Percentiles rank a stretch among this genome's conserved stretches.
phyloP scores from a whole-genome alignment of 805 yeast genomes.

The Candida nemodendra region DNA sequence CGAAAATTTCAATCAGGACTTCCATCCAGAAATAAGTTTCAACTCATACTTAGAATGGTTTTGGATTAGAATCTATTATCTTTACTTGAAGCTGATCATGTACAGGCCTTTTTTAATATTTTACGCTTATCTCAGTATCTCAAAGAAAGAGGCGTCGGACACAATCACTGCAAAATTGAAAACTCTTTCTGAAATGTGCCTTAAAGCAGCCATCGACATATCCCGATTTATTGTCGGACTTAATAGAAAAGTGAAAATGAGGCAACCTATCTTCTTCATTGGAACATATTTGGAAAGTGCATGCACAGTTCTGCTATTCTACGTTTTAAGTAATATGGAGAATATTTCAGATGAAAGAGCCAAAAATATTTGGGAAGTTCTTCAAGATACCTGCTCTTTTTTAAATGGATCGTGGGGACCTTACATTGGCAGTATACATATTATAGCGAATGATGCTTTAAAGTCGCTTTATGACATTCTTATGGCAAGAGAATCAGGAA shows the following conservation, averaged over 20 bases:
- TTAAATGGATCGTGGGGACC: slow-evolving; percentile 23
- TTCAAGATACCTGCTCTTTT: slow-evolving; percentile 20
- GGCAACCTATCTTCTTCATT: slow-evolving; percentile 23
- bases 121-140: slow-evolving; percentile 21
- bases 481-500: slow-evolving; percentile 1
- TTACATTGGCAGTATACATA: slow-evolving; percentile 19
- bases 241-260: slow-evolving; percentile 18
- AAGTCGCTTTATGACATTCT: slow-evolving; percentile 16
- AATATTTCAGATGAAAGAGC: slow-evolving; percentile 18
- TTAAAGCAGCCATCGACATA: slow-evolving; percentile 19
- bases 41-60: slow-evolving; percentile 23
- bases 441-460: slow-evolving; percentile 23
- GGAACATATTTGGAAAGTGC: slow-evolving; percentile 25
- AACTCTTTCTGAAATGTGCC: slow-evolving; percentile 18
- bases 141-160: slow-evolving; percentile 11
- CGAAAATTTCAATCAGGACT: slow-evolving; percentile 4
- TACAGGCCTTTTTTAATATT: slow-evolving; percentile 26
- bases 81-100: slow-evolving; percentile 24
- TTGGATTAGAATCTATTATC: slow-evolving; percentile 28
- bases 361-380: slow-evolving; percentile 19
- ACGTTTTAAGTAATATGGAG: slow-evolving; percentile 14
- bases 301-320: slow-evolving; percentile 21
- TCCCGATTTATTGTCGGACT: slow-evolving; percentile 19
- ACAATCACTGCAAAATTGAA: slow-evolving; percentile 11
- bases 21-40: background rate